Evolutionary conservation across 768 basidiomycete species (phyloP), one percentile per base, ranked within the genome.

Genomic region (Tylopilus plumbeoviolaceoides): DNA sequence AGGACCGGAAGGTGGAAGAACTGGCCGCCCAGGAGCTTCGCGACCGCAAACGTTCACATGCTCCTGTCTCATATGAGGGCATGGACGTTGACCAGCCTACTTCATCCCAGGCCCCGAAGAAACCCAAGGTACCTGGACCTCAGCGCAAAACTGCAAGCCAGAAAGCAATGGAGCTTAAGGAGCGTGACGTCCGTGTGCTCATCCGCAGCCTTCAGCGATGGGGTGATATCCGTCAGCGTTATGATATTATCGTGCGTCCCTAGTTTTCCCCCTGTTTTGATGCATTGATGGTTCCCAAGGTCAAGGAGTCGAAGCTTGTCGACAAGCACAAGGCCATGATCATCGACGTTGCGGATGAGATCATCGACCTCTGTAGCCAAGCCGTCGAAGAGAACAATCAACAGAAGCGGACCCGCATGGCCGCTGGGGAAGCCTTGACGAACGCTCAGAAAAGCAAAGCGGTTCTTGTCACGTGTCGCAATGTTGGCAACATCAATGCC

Each of bases 361-460:
- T 98, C 57, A 84, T 98, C 53, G 85, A 89, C 12, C 79, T 87
- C 30, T 97, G 95, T 63, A 78, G 80, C 23, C 80, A 81, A 48
- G 92, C 93, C 6, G 85, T 99, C 52, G 84, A 87, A 50, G 85
- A 90, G 36, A 89, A 87, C 69, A 89, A 89, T 64, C 80, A 84
- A 11, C 84, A 88, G 69, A 87, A 95, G 64, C 86, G 87, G 25
- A 71, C 76, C 12, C 83, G 87, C 49, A 73, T 86, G 53, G 87
- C 85, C 18, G 82, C 85, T 15, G 94, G 94, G 52, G 94, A 97
- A 71, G 85, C 91, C 1, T 76, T 95, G 68, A 89, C 88, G 17
- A 91, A 92, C 59, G 90, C 91, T 5, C 89, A 95, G 73, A 95
- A 95, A 73, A 94, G 93, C 78, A 98, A 98, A 70, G 97, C 97